A percentile compares a stretch with the other conserved stretches of the same genome.
phyloP scores from a whole-genome alignment of 2,329 filamentous ascomycete species.

The Aureobasidium pullulans region DNA sequence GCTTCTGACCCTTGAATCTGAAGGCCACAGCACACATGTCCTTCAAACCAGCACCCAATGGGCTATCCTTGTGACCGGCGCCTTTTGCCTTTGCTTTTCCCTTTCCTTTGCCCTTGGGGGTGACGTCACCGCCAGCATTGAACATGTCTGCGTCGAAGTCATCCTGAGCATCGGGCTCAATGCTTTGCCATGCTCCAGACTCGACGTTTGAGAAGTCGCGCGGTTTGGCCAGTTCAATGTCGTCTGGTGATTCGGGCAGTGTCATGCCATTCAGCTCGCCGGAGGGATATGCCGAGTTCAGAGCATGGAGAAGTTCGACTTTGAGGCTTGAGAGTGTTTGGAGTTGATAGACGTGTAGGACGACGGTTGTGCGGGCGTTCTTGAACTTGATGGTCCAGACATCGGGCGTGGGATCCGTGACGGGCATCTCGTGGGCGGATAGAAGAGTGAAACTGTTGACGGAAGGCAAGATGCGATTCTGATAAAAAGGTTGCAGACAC shows the following conservation, averaged over 20 bases:
- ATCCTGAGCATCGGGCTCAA: conserved; percentile 20
- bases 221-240: conserved; percentile 36
- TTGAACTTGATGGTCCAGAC: conserved; percentile 42
- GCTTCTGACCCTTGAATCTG: conserved; percentile 22
- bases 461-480: background rate
- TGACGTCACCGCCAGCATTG: conserved; percentile 14
- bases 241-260: conserved; percentile 32
- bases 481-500: background rate
- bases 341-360: conserved; percentile 40
- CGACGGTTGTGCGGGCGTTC: conserved; percentile 37
- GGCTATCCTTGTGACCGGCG: conserved; percentile 31
- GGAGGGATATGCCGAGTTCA: conserved; percentile 32
- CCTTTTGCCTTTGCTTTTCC: conserved; percentile 26
- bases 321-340: conserved; percentile 35
- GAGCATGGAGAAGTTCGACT: conserved; percentile 33
- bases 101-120: conserved; percentile 32
- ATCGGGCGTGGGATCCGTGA: conserved; percentile 22
- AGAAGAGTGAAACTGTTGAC: background rate
- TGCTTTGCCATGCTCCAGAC: conserved; percentile 32
- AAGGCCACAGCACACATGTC: conserved; percentile 30
- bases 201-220: conserved; percentile 33
- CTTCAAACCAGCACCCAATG: conserved; percentile 28
- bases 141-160: conserved; percentile 23
- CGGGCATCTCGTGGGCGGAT: conserved; percentile 15
- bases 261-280: conserved; percentile 28